A percentile compares a stretch with the other conserved stretches of the same genome.
These are phyloP conservation scores for Rutstroemia sp. DNA, from an alignment of 2,329 filamentous ascomycete species.

Conservation along the genomic window DNA sequence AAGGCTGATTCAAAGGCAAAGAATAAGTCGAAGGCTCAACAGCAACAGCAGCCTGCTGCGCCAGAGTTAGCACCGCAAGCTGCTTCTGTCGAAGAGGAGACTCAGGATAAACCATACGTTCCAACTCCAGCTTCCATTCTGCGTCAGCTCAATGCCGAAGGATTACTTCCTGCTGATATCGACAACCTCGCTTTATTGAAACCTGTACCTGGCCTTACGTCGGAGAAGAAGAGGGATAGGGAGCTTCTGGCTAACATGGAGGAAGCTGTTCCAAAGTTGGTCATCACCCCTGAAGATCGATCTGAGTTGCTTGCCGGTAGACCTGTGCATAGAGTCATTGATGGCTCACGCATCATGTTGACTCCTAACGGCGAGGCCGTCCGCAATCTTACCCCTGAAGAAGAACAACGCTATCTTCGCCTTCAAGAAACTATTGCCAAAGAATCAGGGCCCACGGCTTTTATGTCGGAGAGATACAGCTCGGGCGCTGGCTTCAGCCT, in stretches of 20 bases:
- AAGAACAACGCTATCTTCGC: slow-evolving; percentile 63
- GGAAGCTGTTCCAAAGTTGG: slow-evolving; percentile 33
- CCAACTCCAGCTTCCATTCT: slow-evolving; percentile 31
- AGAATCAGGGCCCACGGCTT: slow-evolving; percentile 46
- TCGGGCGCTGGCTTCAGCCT: slow-evolving; percentile 51
- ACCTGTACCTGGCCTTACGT: slow-evolving; percentile 8
- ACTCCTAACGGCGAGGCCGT: slow-evolving; percentile 72
- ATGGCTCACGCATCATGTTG: slow-evolving; percentile 60
- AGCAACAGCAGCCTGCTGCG: slow-evolving; percentile 13
- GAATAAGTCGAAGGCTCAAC: slow-evolving; percentile 20
- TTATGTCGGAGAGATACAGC: slow-evolving; percentile 48
- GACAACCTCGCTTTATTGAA: slow-evolving; percentile 32
- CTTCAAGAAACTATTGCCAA: slow-evolving; percentile 55
- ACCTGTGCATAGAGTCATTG: slow-evolving; percentile 54
- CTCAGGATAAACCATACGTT: slow-evolving; percentile 20
- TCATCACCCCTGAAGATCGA: slow-evolving; percentile 48
- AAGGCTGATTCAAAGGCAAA: slow-evolving; percentile 19
- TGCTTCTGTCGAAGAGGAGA: slow-evolving; percentile 24
- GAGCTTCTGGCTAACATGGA: slow-evolving; percentile 13
- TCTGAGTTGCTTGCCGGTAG: slow-evolving; percentile 46
- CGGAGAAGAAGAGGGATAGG: slow-evolving; percentile 7
- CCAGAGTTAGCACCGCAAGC: slow-evolving; percentile 16
- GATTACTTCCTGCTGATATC: slow-evolving; percentile 32
- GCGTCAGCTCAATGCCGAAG: slow-evolving; percentile 32
- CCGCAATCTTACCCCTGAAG: slow-evolving; percentile 59